These are phyloP conservation scores for Claviceps quebecensis DNA, from an alignment of 2,329 filamentous ascomycete genomes.

Conservation along the genomic window DNA sequence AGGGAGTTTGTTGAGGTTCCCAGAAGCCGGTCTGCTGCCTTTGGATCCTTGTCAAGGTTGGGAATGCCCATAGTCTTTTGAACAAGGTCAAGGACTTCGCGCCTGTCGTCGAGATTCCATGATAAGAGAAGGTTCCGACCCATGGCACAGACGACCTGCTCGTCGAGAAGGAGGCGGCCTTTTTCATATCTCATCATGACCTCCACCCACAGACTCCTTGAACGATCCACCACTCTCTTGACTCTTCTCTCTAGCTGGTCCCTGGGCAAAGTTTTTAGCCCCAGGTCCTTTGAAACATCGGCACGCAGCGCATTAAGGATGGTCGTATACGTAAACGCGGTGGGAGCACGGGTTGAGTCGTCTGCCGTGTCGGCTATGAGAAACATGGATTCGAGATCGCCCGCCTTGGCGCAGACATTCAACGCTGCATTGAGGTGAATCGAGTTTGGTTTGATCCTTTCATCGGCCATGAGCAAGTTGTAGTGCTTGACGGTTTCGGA, in stretches of 20 bases:
- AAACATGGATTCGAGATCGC: slow-evolving; percentile 71
- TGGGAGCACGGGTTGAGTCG: slow-evolving; percentile 49
- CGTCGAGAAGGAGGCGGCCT: slow-evolving; percentile 59
- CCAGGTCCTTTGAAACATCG: slow-evolving; percentile 13
- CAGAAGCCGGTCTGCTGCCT: background rate
- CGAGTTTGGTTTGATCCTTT: slow-evolving; percentile 54
- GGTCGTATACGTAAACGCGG: slow-evolving; percentile 59
- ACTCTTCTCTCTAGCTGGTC: slow-evolving; percentile 21
- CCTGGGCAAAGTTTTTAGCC: slow-evolving; percentile 10
- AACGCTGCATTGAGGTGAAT: slow-evolving; percentile 85
- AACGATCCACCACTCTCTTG: slow-evolving; percentile 45
- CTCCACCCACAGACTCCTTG: slow-evolving; percentile 67
- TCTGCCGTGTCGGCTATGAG: slow-evolving; percentile 60
- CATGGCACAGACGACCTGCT: slow-evolving; percentile 69
- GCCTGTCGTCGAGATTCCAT: slow-evolving; percentile 42
- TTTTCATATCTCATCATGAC: slow-evolving; percentile 61
- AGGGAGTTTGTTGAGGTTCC: no score
- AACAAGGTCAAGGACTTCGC: slow-evolving; percentile 61
- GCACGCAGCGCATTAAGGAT: slow-evolving; percentile 63
- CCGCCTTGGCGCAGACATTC: slow-evolving; percentile 59
- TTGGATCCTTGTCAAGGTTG: slow-evolving; percentile 27
- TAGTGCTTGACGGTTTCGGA: slow-evolving; percentile 62
- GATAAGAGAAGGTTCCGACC: slow-evolving; percentile 60
- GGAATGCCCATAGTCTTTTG: slow-evolving; percentile 70
- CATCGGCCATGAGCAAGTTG: slow-evolving; percentile 53